Evolutionary conservation across 176 grass and related monocot genomes (phyloP), one percentile per base, ranked within the genome.

Genomic region (Triticum monococcum): DNA sequence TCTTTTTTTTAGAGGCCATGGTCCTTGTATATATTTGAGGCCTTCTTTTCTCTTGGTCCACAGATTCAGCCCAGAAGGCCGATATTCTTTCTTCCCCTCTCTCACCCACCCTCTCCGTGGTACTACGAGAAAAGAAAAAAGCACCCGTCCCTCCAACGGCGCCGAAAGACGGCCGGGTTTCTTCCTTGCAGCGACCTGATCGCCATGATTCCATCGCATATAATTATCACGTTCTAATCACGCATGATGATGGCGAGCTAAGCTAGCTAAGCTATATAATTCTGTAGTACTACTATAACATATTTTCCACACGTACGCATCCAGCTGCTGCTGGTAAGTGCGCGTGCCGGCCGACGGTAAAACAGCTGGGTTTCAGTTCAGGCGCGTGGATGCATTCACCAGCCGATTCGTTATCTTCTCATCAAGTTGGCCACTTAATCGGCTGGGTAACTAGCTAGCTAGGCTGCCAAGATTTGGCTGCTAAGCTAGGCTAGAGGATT

Each of bases 1-100:
- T 59, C 7, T 59, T 59, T 59, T 59, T 3, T 7, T 7, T 5
- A 57, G 2, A 37, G 33, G 25, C 46, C 72, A 41, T 10, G 80
- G 89, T 87, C 80, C 79, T 90, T 82, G 36, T 78, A 70, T 86
- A 83, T 65, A 56, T 72, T 66, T 45, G 25, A 52, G 45, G 22
- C 57, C 35, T 24, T 45, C 5, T 68, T 43, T 45, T 20, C 37
- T 36, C 31, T 59, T 16, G 69, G 48, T 46, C 78, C 37, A 48
- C 54, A 70, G 70, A 62, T 81, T 81, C 83, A 68, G 83, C 46
- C 46, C 16, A 74, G 80, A 87, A 80, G 68, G 74, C 66, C 45
- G 78, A 72, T 86, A 28, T 20, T 54, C 77, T 13, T 33, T 22
- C 14, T 38, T 7, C 9, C 33, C 18, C 32, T 70, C 67, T 12